Base-by-base conservation (phyloP, 805 yeast species). In the Metschnikowia gelsemii region DNA sequence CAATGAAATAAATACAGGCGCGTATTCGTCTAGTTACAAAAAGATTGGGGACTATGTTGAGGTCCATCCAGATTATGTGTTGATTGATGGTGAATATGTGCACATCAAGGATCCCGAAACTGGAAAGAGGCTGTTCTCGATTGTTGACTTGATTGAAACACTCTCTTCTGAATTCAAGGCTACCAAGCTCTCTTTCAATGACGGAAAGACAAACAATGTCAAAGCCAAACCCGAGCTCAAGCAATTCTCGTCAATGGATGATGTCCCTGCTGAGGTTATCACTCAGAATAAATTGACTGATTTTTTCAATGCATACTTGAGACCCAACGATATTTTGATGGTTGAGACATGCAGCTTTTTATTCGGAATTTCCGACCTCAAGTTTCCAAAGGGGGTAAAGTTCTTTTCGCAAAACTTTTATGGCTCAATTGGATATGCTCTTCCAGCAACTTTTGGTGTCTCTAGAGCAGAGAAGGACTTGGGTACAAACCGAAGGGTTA, bases 391-490 rank as follows among this genome's bases (percentile, higher is more conserved):
- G 14, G 72, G 75, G 40, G 66, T 75, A 21, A 67, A 66, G 38
- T 66, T 71, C 39, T 67, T 82, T 27, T 75, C 87, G 2, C 95
- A 87, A 64, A 76, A 80, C 16, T 86, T 83, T 57, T 90, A 83
- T 58, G 77, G 89, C 6, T 87, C 95, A 2, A 90, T 90, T 54
- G 97, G 97, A 5, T 85, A 79, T 68, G 91, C 95, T 0, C 68
- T 90, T 20, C 96, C 96, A 2, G 85, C 90, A 8, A 75, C 93
- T 4, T 74, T 90, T 43, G 97, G 97, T 36, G 84, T 82, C 19
- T 80, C 87, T 14, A 66, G 86, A 41, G 96, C 91, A 0, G 68
- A 76, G 64, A 70, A 73, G 37, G 95, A 85, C 55, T 51, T 72
- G 35, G 66, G 69, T 5, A 49, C 53, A 9, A 54, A 51, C 2